phyloP scores from a whole-genome alignment of 108 stramenopile species.

The Discostella stelligeroides region DNA sequence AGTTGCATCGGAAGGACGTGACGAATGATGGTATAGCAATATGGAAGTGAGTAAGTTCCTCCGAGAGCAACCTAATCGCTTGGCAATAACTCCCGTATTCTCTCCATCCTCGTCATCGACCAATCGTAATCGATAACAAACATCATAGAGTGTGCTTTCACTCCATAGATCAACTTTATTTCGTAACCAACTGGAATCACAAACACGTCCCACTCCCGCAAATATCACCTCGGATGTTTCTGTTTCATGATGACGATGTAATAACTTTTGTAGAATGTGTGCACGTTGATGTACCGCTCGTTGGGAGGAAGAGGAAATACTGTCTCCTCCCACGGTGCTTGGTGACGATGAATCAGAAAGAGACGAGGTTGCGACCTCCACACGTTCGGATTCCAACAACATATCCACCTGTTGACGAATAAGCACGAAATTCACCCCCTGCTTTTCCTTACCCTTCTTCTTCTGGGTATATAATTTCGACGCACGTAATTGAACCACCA shows the following conservation, averaged over 20 bases:
- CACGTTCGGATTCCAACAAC: slow-evolving; percentile 35
- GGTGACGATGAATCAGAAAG: neutral
- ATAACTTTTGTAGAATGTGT: slow-evolving; percentile 65
- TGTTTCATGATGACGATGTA: slow-evolving; percentile 52
- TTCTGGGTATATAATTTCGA: slow-evolving; percentile 27
- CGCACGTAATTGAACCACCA: slow-evolving; percentile 22
- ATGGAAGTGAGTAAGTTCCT: slow-evolving; percentile 59
- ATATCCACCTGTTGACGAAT: slow-evolving; percentile 44
- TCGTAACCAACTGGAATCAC: slow-evolving; percentile 34
- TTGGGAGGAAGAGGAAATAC: neutral
- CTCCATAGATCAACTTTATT: slow-evolving; percentile 56
- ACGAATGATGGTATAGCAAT: slow-evolving; percentile 65
- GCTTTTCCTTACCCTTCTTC: neutral
- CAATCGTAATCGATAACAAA: slow-evolving; percentile 78
- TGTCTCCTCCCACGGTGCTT: neutral
- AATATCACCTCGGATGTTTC: slow-evolving; percentile 61
- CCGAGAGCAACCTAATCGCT: slow-evolving; percentile 27
- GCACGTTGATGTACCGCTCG: slow-evolving; percentile 31
- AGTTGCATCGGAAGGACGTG: slow-evolving; percentile 66
- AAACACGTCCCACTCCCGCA: slow-evolving; percentile 53
- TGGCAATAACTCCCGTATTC: slow-evolving; percentile 12
- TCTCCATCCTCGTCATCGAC: slow-evolving; percentile 51
- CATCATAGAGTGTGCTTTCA: slow-evolving; percentile 57
- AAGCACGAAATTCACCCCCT: slow-evolving; percentile 12
- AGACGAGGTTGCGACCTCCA: slow-evolving; percentile 21